Evolutionary conservation across 768 basidiomycete genomes (phyloP).

Genomic region (Mrakia frigida): DNA sequence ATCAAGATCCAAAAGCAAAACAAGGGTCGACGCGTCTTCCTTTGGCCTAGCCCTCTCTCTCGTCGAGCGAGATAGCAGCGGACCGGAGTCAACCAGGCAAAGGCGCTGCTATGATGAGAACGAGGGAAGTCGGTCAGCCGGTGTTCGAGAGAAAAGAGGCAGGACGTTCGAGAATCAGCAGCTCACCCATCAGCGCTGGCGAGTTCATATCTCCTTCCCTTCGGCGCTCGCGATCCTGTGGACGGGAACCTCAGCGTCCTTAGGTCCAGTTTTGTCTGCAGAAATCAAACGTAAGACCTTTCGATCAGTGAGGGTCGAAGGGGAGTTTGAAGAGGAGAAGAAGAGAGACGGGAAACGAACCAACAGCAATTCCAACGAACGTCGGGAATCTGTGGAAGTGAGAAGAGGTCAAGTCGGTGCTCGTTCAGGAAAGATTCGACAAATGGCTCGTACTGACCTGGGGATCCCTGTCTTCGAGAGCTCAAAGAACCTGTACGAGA

Average conservation of each 20-base stretch:
- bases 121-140: too few relatives aligned
- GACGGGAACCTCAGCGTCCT: neutral
- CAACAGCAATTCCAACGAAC: neutral
- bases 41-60: neutral
- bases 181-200: neutral
- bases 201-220: neutral
- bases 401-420: too few relatives aligned
- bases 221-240: neutral
- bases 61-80: too few relatives aligned
- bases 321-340: too few relatives aligned
- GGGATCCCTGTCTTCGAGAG: neutral
- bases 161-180: neutral
- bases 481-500: conserved; percentile 12
- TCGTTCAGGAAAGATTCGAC: too few relatives aligned
- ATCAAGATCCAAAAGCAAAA: neutral
- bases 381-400: neutral
- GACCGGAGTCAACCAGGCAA: too few relatives aligned
- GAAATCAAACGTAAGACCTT: neutral
- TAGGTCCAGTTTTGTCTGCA: neutral
- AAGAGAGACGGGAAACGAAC: neutral
- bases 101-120: neutral
- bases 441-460: neutral
- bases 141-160: neutral
- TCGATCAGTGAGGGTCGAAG: neutral
- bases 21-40: neutral